Percentiles rank a stretch among this genome's conserved stretches.
Evolutionary conservation across 805 yeast genomes (phyloP).

Genomic region (Wickerhamiella kazuoi): DNA sequence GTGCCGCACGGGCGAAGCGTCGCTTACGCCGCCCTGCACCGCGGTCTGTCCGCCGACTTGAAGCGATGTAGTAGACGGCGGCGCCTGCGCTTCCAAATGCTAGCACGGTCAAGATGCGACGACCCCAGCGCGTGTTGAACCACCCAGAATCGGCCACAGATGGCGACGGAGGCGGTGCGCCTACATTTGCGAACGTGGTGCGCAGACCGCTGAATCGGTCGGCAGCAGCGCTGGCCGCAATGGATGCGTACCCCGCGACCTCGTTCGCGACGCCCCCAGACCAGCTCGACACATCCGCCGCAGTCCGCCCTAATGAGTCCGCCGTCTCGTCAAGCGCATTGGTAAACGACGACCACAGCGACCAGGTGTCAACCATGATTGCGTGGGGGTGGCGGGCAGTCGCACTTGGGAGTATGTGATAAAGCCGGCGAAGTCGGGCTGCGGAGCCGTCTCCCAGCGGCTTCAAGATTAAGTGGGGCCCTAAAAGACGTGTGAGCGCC

Average conservation of each 20-base stretch:
- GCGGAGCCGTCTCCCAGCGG: no score
- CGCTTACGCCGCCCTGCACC: conserved; percentile 9
- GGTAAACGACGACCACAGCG: background rate
- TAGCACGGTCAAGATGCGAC: background rate
- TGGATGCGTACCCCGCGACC: background rate
- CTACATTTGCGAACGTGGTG: background rate
- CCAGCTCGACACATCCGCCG: background rate
- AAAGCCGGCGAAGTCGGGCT: no score
- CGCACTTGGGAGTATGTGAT: background rate
- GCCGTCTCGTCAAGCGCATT: background rate
- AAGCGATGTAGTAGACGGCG: background rate
- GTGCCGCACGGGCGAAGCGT: conserved; percentile 43
- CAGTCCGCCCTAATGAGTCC: background rate
- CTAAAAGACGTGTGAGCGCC: no score
- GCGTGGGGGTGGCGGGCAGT: background rate
- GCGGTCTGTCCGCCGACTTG: background rate
- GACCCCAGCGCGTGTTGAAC: background rate
- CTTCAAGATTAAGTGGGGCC: no score
- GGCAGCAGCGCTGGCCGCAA: background rate
- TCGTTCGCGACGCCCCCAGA: background rate
- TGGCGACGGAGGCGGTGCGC: background rate
- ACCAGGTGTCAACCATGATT: no score
- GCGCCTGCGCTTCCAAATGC: conserved; percentile 3
- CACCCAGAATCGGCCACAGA: background rate
- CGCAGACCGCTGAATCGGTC: background rate